Evolutionary conservation across 768 basidiomycete genomes (phyloP).

Genomic region (Epithele typhae): DNA sequence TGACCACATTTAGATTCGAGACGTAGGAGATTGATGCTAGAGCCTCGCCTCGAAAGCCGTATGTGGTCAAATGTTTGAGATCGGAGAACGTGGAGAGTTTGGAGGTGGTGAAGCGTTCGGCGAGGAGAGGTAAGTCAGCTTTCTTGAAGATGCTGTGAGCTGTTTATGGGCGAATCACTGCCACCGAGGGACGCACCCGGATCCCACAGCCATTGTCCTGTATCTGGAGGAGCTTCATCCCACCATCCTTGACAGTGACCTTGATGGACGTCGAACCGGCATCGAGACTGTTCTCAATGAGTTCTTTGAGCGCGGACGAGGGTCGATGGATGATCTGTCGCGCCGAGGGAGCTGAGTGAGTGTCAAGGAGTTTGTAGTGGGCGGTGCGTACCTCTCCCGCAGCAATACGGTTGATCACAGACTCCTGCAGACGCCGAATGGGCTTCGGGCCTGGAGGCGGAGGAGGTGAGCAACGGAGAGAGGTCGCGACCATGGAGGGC

Average conservation of each 20-base stretch:
- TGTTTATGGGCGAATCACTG: background rate
- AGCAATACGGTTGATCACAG: constrained; percentile 89
- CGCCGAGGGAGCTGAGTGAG: too few relatives aligned
- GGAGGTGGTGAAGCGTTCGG: constrained; percentile 93
- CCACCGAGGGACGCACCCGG: constrained; percentile 46
- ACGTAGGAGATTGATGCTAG: constrained; percentile 95
- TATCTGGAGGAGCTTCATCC: constrained; percentile 90
- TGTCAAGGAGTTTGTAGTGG: too few relatives aligned
- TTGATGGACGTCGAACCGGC: constrained; percentile 85
- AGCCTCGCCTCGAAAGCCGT: constrained; percentile 97
- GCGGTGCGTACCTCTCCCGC: constrained; percentile 46
- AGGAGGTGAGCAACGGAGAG: constrained; percentile 14
- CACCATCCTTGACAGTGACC: constrained; percentile 90
- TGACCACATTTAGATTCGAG: constrained; percentile 82
- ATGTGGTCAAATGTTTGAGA: constrained; percentile 77
- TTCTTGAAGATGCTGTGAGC: constrained; percentile 67
- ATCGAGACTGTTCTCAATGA: constrained; percentile 94
- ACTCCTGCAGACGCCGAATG: constrained; percentile 74
- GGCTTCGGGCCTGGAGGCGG: constrained; percentile 46
- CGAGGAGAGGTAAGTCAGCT: constrained; percentile 83
- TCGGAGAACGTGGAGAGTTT: constrained; percentile 88
- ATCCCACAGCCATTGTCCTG: constrained; percentile 98
- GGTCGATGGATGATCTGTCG: constrained; percentile 84
- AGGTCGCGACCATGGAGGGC: constrained; percentile 7
- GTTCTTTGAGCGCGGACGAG: constrained; percentile 91